Evolutionary conservation across 108 stramenopile species (phyloP).

Genomic region (Nitzschia sp.): DNA sequence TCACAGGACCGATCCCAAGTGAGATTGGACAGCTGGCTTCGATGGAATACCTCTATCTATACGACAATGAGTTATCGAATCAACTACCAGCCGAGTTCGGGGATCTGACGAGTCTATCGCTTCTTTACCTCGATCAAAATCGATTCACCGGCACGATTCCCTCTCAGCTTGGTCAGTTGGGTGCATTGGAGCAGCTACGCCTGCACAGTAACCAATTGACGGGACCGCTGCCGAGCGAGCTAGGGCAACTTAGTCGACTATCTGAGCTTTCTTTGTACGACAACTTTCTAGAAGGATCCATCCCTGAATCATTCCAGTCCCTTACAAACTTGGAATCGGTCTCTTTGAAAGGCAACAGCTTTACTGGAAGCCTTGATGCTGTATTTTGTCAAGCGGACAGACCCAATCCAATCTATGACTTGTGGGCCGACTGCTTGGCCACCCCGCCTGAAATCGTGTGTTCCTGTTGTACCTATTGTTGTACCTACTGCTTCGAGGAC

Average conservation of each 20-base stretch:
- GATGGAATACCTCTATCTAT: slow-evolving; percentile 46
- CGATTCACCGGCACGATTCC: slow-evolving; percentile 40
- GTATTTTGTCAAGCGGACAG: neutral
- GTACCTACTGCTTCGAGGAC: neutral
- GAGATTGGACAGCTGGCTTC: slow-evolving; percentile 34
- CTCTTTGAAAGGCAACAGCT: slow-evolving; percentile 58
- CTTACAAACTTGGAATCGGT: slow-evolving; percentile 43
- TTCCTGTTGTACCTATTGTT: neutral
- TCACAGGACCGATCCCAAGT: slow-evolving; percentile 36
- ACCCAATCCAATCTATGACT: neutral
- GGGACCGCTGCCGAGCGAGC: slow-evolving; percentile 39
- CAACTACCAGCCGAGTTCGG: slow-evolving; percentile 28
- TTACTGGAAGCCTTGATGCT: slow-evolving; percentile 37
- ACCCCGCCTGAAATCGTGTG: neutral
- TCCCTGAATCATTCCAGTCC: slow-evolving; percentile 7
- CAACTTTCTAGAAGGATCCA: slow-evolving; percentile 38
- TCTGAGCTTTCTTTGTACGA: slow-evolving; percentile 47
- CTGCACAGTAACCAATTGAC: slow-evolving; percentile 6
- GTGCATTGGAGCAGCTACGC: neutral
- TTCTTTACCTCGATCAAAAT: slow-evolving; percentile 49
- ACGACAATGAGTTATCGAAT: slow-evolving; percentile 48
- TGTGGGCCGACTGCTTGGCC: neutral
- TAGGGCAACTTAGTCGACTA: slow-evolving; percentile 39
- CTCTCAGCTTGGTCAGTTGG: slow-evolving; percentile 1
- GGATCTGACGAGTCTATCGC: slow-evolving; percentile 16